Percentiles rank a stretch among this genome's conserved stretches.
phyloP scores from a whole-genome alignment of 73 alveolate species.

The Urostyla sp. region DNA sequence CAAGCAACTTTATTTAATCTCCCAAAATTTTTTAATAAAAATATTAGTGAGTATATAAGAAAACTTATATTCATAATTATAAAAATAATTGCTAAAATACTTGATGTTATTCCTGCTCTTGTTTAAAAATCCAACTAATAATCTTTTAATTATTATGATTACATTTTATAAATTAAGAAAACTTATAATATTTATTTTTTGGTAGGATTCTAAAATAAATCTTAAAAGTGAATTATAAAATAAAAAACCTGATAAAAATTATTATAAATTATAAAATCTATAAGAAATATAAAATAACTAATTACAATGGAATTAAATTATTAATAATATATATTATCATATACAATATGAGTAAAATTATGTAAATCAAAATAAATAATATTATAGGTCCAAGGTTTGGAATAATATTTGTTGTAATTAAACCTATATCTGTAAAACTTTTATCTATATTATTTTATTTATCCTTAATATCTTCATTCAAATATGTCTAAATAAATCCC shows the following conservation, averaged over 20 bases:
- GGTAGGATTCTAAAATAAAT: too few species aligned
- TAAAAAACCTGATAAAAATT: background rate
- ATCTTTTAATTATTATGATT: too few species aligned
- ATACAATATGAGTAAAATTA: too few species aligned
- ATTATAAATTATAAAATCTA: too few species aligned
- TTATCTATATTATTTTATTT: too few species aligned
- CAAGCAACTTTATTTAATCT: background rate
- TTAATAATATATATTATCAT: too few species aligned
- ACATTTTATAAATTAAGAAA: too few species aligned
- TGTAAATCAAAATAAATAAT: too few species aligned
- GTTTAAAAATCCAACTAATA: background rate
- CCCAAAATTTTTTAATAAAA: background rate
- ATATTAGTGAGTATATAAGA: background rate
- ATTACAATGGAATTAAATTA: too few species aligned
- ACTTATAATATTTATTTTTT: too few species aligned
- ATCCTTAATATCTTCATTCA: background rate
- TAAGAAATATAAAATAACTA: too few species aligned
- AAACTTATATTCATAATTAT: background rate
- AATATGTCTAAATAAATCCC: background rate
- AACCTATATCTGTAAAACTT: background rate
- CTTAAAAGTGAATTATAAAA: background rate
- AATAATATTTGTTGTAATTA: too few species aligned
- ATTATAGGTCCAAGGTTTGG: background rate
- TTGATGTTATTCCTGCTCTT: background rate
- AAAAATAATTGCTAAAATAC: background rate